Evolutionary conservation across 352 stramenopile genomes (phyloP), one percentile per base, ranked within the genome.

Genomic region (Phytophthora capsici): DNA sequence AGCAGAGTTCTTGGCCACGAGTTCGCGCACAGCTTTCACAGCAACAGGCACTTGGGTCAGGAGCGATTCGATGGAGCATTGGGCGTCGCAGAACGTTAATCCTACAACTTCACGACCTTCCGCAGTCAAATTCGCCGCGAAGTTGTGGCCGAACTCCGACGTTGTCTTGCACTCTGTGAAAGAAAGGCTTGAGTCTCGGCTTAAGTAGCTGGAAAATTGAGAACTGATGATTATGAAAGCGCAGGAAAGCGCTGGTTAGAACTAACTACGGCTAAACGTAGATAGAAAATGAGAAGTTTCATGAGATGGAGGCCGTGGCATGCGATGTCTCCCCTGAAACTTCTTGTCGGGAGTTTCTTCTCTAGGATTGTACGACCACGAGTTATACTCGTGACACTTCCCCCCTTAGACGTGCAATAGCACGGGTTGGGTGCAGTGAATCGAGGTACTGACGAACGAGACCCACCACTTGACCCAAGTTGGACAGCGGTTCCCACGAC

Each of bases 21-120:
- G 5, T 2, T 6, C 13, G 9, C 49, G 34, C 1, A 57, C 34
- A 12, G 32, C 32, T 16, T 34, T 46, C 12, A 46, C 22, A 16
- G 49, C 49, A 8, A 16, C 5, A 12, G 49, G 49, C 0, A 45
- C 23, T 20, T 57, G 49, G 14, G 14, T 46, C 7, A 46, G 3
- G 2, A 57, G 20, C 3, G 49, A 46, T 14, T 47, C 20, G 12
- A 57, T 37, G 13, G 49, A 47, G 34, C 34, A 46, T 14, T 57
- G 32, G n/a, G 6, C 16, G 2, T 32, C 49, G 13, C 49, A 57
- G 16, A 57, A 57, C 4, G 7, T 32, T 16, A 57, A 20, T 0
- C n/a, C 20, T 1, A 57, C 49, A 9, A 57, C 32, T 25, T 46
- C 49, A 34, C 49, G 49, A 5, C 49, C 49, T 36, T 45, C 49